Conservation (phyloP, 2,329 filamentous ascomycete genomes). For the Penicillium corylophilum region DNA sequence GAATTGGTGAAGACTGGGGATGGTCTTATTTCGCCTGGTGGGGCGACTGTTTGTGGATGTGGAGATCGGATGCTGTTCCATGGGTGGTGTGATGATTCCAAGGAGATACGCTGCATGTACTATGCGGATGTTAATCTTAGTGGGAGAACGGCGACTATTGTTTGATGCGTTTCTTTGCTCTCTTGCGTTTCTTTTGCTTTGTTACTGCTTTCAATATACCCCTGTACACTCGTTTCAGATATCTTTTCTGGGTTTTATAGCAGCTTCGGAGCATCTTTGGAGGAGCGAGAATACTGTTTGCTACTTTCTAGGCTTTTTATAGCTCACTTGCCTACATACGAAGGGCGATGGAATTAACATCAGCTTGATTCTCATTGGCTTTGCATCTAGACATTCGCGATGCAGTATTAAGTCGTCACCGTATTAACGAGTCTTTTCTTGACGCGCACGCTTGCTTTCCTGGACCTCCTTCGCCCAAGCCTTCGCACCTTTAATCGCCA, state of each 20-base stretch:
- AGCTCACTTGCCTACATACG: neutral
- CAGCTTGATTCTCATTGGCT: neutral
- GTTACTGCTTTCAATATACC: neutral
- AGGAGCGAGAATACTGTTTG: neutral
- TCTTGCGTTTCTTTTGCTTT: neutral
- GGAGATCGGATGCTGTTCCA: slow-evolving; percentile 36
- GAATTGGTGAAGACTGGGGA: slow-evolving; percentile 37
- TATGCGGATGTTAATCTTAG: slow-evolving; percentile 26
- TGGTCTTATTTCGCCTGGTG: slow-evolving; percentile 32
- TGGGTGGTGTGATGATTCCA: slow-evolving; percentile 27
- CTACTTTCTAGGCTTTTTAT: neutral
- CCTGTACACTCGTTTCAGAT: neutral
- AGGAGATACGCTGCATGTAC: slow-evolving; percentile 30
- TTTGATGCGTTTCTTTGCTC: neutral
- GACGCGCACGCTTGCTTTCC: slow-evolving; percentile 27
- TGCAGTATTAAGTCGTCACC: neutral
- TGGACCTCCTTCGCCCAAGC: slow-evolving; percentile 30
- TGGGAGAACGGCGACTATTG: slow-evolving; percentile 17
- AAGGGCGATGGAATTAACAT: neutral
- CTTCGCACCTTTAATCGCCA: slow-evolving; percentile 30
- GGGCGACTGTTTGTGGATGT: slow-evolving; percentile 32
- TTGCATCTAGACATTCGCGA: neutral
- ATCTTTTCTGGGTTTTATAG: neutral
- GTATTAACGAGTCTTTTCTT: slow-evolving; percentile 1
- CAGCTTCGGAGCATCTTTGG: neutral